Base-by-base conservation (phyloP, 2,329 filamentous ascomycete species). In the Trichoderma sp. region DNA sequence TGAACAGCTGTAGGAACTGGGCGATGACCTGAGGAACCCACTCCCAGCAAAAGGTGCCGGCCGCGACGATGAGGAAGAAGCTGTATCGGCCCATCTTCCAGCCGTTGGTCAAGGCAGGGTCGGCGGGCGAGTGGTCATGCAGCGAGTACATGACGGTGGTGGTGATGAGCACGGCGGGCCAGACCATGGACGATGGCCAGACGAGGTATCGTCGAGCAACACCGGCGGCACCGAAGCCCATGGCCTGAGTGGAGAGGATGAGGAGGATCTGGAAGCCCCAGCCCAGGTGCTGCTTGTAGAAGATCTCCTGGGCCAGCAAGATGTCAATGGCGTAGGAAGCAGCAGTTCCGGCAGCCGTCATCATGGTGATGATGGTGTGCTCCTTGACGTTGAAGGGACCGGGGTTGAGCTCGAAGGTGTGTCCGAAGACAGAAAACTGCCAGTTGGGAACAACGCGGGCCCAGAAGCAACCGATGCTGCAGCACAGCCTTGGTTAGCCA, bases 161-260 rank as follows among this genome's bases (percentile, higher is more conserved):
- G 73, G 88, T 90, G 73, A 89, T 85, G 37, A 88, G 79, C 32
- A 85, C 83, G 25, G 83, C 81, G 1, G 87, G 87, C 87, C 87
- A 90, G 61, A 90, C 85, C 87, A 89, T 89, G 63, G 86, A 83
- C 2, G 87, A 86, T 1, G 86, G 88, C 77, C 81, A 85, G 29
- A 87, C 83, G 32, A 90, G 81, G 77, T 87, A 90, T 39, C 86
- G 82, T 25, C 87, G 81, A 32, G 83, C 80, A 67, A 90, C 74
- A 3, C 88, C 88, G 8, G 88, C 88, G 34, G 90, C 78, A 2
- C 88, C 87, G 70, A 89, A 89, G 6, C 89, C 89, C 68, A 88
- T 86, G 72, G 87, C 82, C 68, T 89, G 85, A 1, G 86, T 89
- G 3, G 86, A 87, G 68, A 89, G 82, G 65, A 83, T 84, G 68